Evolutionary conservation across 1,284 basidiomycete genomes (phyloP), one percentile per base, ranked within the genome.

Genomic region (Ustilago loliicola): DNA sequence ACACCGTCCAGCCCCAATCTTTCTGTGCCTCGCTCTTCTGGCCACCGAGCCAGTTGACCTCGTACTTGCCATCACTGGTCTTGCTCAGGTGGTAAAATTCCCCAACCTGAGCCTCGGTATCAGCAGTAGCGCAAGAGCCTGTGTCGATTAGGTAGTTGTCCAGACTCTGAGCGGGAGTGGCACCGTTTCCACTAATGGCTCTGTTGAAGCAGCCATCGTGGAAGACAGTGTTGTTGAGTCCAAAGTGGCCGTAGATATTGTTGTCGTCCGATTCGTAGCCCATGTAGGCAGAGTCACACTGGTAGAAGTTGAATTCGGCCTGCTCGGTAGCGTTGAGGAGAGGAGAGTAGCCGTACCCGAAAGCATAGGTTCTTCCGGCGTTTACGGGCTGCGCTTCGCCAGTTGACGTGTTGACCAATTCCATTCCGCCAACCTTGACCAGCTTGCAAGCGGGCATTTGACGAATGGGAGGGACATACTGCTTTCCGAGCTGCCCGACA

Each of bases 161-260:
- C 2, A 45, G 15, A 29, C 27, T 38, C 30, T 34, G n/a, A 36
- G n/a, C 7, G 17, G 36, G 36, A 38, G 15, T 15, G 15, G 36
- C 36, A 10, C 7, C 36, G 36, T 38, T 38, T 3, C 15, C 36
- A 3, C 36, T 15, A 10, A 15, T 38, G 36, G 36, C 36, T 38
- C 36, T 38, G 36, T 38, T 15, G 29, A 52, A 65, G 48, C 40
- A 51, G 1, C 32, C 27, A 10, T 52, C 13, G 29, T 25, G 13
- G 29, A 30, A 29, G 21, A 13, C 11, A 10, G 6, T 52, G 27
- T 30, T 29, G 25, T 23, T 27, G 23, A 48, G 47, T 9, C 11
- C 30, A 25, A 65, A 53, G 55, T 65, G 62, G 19, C 62, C 62
- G 40, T 65, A 65, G 21, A n/a, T 29, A 55, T 65, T 57, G 62